Evolutionary conservation across 257 asterid species (phyloP).

Genomic region (Penstemon davidsonii): DNA sequence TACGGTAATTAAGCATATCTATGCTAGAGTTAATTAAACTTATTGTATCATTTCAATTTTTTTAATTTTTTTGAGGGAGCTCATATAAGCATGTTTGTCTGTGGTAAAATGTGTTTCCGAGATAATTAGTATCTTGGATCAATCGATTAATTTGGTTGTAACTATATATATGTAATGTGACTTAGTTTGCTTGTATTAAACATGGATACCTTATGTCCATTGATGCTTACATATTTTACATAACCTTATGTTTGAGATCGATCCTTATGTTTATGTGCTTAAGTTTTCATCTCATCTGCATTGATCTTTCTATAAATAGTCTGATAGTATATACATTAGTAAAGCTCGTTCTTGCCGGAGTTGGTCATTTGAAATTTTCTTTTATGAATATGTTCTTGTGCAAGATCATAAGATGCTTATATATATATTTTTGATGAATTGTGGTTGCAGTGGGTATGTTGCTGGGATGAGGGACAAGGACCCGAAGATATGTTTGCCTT

Average conservation of each 20-base stretch:
- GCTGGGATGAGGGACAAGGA: constrained; percentile 59
- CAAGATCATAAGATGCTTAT: background rate
- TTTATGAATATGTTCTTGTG: background rate
- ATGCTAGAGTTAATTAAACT: constrained; percentile 4
- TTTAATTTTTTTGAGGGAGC: constrained; percentile 1
- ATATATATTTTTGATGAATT: constrained; percentile 11
- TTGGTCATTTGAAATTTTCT: constrained; percentile 9
- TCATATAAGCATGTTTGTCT: background rate
- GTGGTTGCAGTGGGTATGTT: constrained; percentile 61
- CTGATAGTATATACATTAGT: background rate
- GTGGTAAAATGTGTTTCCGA: background rate
- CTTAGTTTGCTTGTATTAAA: background rate
- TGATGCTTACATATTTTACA: background rate
- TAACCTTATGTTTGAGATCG: too few species aligned
- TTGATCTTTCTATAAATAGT: background rate
- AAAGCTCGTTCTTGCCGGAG: background rate
- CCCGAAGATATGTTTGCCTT: constrained; percentile 42
- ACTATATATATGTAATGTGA: background rate
- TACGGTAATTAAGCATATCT: constrained; percentile 52
- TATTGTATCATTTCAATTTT: background rate
- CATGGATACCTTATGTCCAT: background rate
- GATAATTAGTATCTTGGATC: background rate
- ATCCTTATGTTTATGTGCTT: background rate
- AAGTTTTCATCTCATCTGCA: constrained; percentile 9
- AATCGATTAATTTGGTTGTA: background rate